Base-by-base conservation (phyloP, 352 stramenopile genomes). In the Phytophthora palmivora region DNA sequence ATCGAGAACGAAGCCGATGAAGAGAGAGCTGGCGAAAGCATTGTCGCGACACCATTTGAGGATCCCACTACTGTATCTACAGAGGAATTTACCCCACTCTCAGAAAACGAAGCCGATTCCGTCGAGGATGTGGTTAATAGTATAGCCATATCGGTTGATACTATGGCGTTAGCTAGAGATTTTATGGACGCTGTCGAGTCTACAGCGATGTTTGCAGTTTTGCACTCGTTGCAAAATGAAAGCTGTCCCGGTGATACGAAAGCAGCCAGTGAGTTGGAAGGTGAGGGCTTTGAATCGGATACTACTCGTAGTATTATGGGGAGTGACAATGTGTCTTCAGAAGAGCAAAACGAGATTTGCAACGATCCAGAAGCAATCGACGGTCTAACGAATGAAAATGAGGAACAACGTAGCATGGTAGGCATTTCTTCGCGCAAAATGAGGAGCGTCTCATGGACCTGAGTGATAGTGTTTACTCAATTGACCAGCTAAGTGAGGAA, bases 141-240 rank as follows among this genome's bases (percentile, higher is more conserved):
- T 6, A 19, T 28, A 4, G 15, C 18, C 9, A 16, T 18, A 37
- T n/a, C 28, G 10, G 12, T 21, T 30, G 54, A 70, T 21, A 56
- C 34, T 4, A 41, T 51, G 18, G 14, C 16, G 5, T 19, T 70
- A 9, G 62, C 55, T 21, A 53, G 28, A 45, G 38, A 46, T 16
- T 59, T 69, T 50, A 48, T 70, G 2, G 34, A 38, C 6, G 16
- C 43, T 4, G 14, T 65, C 19, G 55, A 65, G 34, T 42, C 11
- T 5, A 46, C 56, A 56, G 54, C 55, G 2, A 11, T 70, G 26
- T 33, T 44, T 54, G 47, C 54, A 44, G 24, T 64, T 16, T 11
- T 64, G 3, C 9, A 15, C 11, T 59, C 34, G 26, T 18, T 61
- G 42, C 32, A 57, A 42, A 49, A 37, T 18, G 33, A 33, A 43